These are phyloP conservation scores for Ophiocordyceps robertsii DNA, from an alignment of 2,329 filamentous ascomycete species.

Conservation along the genomic window DNA sequence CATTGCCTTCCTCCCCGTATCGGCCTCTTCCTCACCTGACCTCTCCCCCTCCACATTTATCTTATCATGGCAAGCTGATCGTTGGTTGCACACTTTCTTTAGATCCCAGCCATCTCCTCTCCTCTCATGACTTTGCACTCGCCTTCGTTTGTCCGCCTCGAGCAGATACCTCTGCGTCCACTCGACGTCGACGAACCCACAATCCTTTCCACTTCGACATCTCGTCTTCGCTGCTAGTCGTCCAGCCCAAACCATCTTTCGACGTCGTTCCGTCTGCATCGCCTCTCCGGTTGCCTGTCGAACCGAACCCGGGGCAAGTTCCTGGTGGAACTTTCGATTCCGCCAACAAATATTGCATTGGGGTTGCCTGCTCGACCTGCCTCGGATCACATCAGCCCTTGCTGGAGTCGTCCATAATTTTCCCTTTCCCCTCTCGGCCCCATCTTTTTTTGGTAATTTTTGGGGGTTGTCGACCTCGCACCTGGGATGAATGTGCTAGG, in stretches of 20 bases:
- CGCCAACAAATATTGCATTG: no score
- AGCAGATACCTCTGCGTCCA: background rate
- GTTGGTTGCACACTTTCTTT: slow-evolving; percentile 2
- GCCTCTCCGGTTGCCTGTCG: no score
- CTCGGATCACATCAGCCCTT: no score
- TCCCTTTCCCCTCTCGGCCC: background rate
- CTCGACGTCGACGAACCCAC: background rate
- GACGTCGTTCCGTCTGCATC: background rate
- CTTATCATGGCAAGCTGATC: slow-evolving; percentile 1
- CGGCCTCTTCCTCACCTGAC: background rate
- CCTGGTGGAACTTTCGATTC: no score
- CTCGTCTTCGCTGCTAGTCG: background rate
- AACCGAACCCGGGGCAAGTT: no score
- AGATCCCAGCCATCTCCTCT: slow-evolving; percentile 1
- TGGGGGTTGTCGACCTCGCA: slow-evolving; percentile 1
- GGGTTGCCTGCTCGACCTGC: no score
- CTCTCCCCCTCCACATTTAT: background rate
- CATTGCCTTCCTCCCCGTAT: background rate
- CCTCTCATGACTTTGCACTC: background rate
- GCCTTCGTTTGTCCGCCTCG: background rate
- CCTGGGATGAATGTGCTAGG: slow-evolving; percentile 7
- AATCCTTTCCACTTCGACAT: background rate
- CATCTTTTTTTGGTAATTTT: background rate
- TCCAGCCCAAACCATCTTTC: background rate
- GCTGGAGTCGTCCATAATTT: no score